A percentile compares a stretch with the other conserved stretches of the same genome.
Evolutionary conservation across 129 eudicot species (phyloP).

Genomic region (Pseudognaphalium luteoalbum): DNA sequence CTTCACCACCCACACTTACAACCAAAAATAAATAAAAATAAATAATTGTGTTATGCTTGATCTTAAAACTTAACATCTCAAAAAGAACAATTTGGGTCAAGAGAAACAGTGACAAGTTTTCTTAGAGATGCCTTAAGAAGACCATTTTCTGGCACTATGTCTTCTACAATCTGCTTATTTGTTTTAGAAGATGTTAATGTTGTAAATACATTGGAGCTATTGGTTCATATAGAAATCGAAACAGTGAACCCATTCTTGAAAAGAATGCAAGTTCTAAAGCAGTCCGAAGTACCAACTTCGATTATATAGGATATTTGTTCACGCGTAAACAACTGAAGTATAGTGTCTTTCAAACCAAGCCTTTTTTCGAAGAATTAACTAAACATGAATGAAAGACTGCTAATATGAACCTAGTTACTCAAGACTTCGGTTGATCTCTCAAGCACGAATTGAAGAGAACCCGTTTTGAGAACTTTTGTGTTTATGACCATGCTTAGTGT

Average conservation of each 20-base stretch:
- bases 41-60: no score
- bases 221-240: not conserved
- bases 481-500: slow-evolving; percentile 14
- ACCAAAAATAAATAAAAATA: no score
- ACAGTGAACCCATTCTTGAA: not conserved
- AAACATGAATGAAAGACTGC: not conserved
- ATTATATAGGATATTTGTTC: not conserved
- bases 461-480: not conserved
- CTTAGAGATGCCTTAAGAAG: no score
- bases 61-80: no score
- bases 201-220: not conserved
- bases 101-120: no score
- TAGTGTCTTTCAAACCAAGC: no score
- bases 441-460: no score
- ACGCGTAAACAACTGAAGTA: no score
- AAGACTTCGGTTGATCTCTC: not conserved
- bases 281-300: not conserved
- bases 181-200: not conserved
- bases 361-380: no score
- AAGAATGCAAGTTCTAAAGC: not conserved
- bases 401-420: not conserved
- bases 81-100: no score
- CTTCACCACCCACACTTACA: not conserved
- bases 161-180: not conserved
- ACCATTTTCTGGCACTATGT: not conserved